phyloP scores from a whole-genome alignment of 116 monocot genomes.

The Thalassia testudinum region DNA sequence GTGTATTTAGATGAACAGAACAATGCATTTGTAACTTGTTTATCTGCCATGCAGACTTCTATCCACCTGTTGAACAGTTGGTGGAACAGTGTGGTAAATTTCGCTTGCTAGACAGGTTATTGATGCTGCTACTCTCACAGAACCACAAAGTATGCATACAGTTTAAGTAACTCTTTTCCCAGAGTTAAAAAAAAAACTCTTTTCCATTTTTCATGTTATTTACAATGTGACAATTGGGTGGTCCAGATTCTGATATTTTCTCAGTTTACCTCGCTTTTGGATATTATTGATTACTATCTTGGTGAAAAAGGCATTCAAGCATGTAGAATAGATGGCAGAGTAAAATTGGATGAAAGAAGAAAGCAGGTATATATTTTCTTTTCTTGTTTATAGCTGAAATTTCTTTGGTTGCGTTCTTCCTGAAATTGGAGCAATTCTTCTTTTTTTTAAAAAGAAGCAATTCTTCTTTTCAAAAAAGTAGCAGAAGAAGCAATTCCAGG shows the following conservation, averaged over 20 bases:
- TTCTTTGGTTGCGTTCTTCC: too few relatives aligned
- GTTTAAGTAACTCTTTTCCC: too few relatives aligned
- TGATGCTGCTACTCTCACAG: constrained; percentile 31
- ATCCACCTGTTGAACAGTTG: constrained; percentile 50
- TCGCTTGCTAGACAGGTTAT: constrained; percentile 45
- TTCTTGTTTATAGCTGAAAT: too few relatives aligned
- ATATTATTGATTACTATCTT: constrained; percentile 55
- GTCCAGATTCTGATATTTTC: constrained; percentile 70
- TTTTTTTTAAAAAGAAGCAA: too few relatives aligned
- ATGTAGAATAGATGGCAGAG: constrained; percentile 67
- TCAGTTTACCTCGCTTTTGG: constrained; percentile 63
- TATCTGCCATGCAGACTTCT: constrained; percentile 36
- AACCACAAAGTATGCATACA: constrained; percentile 48
- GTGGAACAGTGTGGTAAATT: constrained; percentile 75
- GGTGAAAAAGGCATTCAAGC: constrained; percentile 37
- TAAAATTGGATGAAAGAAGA: constrained; percentile 47
- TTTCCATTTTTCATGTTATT: neutral
- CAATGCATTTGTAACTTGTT: neutral
- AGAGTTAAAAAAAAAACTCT: too few relatives aligned
- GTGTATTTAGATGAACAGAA: neutral
- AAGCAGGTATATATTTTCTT: constrained; percentile 25
- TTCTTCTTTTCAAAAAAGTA: too few relatives aligned
- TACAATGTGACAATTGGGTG: neutral
- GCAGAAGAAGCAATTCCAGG: too few relatives aligned
- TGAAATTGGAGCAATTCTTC: too few relatives aligned